Evolutionary conservation across 1,139 yeast species (phyloP).

Genomic region (Magnusiomyces fungicola): DNA sequence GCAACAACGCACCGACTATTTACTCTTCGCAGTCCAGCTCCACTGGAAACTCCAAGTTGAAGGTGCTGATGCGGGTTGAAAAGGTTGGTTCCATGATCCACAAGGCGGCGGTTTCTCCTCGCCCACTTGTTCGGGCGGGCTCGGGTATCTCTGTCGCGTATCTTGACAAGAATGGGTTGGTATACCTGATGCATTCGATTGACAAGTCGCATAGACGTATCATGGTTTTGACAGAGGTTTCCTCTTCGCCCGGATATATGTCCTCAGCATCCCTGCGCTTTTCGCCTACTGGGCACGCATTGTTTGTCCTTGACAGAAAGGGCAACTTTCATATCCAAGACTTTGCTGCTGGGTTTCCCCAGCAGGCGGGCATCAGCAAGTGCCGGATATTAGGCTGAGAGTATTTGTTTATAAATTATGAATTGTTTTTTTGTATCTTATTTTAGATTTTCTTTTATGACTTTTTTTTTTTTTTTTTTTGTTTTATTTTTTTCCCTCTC

Average conservation of each 20-base stretch:
- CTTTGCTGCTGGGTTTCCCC: conserved; percentile 79
- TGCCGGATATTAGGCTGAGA: conserved; percentile 34
- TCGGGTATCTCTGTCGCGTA: conserved; percentile 63
- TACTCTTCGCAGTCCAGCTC: conserved; percentile 16
- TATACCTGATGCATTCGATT: conserved; percentile 56
- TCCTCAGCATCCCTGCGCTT: conserved; percentile 74
- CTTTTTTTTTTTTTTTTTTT: too few species aligned
- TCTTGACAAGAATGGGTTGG: conserved; percentile 67
- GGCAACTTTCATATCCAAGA: conserved; percentile 75
- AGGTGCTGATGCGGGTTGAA: conserved; percentile 48
- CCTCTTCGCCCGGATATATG: conserved; percentile 51
- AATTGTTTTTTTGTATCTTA: not conserved
- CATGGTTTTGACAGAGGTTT: conserved; percentile 68
- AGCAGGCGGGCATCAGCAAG: conserved; percentile 68
- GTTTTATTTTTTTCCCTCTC: not conserved
- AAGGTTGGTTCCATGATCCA: conserved; percentile 82
- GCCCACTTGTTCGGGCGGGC: conserved; percentile 43
- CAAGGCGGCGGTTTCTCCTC: conserved; percentile 65
- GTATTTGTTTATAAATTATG: not conserved
- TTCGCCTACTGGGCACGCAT: conserved; percentile 72
- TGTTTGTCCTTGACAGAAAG: conserved; percentile 70
- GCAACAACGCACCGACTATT: conserved; percentile 10
- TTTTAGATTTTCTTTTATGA: not conserved
- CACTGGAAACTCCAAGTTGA: conserved; percentile 2
- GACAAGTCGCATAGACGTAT: conserved; percentile 50